Evolutionary conservation across 768 basidiomycete genomes (phyloP), one percentile per base, ranked within the genome.

Genomic region (Gloeophyllum trabeum): DNA sequence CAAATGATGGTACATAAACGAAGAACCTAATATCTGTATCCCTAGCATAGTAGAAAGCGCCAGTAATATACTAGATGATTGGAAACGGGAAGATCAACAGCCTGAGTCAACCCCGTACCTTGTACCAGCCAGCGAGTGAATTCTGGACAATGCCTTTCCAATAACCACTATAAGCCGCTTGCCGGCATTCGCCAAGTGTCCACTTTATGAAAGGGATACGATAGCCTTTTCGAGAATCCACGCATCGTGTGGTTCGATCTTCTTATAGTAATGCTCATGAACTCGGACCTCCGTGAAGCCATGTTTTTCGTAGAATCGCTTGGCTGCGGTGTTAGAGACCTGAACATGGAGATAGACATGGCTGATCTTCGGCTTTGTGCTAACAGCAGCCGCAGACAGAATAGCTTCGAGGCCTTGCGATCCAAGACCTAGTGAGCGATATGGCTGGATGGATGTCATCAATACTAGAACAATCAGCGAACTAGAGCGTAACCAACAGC

Each of bases 341-440:
- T 93, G 90, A 2, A 93, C 90, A 56, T 93, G 90, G 40, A 92
- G 70, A 55, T 81, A 91, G 51, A 91, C 73, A 44, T 73, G 71
- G 51, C 65, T 62, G 54, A 90, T 79, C 55, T 73, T 72, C 36
- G 74, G 74, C 51, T 78, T 80, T 43, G 63, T 50, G 40, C 75
- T 75, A 18, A 69, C 56, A 6, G 70, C 61, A 14, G 85, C 85
- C 16, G 84, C 73, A 35, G 68, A 58, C 42, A 90, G 57, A 50
- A 92, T 66, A 39, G 75, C 69, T 51, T 86, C 63, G 42, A 93
- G 69, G 48, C 74, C 73, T 56, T 79, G 67, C 21, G 84, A 81
- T 35, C 88, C 90, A 43, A 92, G 59, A 34, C 73, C 72, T 53
- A 82, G 71, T 24, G 80, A 84, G 41, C 90, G 81, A 62, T 94